Evolutionary conservation across 352 stramenopile genomes (phyloP).

Genomic region (Phytophthora sojae): DNA sequence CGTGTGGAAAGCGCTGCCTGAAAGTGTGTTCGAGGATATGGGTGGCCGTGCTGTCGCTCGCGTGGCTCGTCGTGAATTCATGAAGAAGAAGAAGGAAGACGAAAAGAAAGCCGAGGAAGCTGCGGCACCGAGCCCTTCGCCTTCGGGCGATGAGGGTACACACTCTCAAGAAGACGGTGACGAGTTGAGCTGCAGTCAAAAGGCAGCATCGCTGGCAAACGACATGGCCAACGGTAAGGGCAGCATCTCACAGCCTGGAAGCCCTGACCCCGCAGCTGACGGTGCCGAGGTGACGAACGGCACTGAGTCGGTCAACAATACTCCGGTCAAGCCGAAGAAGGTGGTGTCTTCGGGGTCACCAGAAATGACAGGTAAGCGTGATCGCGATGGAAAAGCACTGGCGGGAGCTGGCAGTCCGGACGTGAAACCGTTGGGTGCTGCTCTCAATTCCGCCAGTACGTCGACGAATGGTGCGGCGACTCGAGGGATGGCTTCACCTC

Average conservation of each 20-base stretch:
- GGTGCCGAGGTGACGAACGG: conserved; percentile 24
- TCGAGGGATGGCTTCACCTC: conserved; percentile 36
- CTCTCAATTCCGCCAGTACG: conserved; percentile 32
- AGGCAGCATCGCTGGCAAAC: conserved; percentile 33
- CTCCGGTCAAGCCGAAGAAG: conserved; percentile 48
- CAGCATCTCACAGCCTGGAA: conserved; percentile 51
- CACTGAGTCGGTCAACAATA: conserved; percentile 25
- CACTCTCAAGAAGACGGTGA: conserved; percentile 77
- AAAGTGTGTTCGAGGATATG: conserved; percentile 88
- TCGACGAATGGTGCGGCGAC: conserved; percentile 37
- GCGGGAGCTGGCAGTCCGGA: conserved; percentile 24
- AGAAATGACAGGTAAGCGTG: conserved; percentile 53
- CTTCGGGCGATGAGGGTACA: conserved; percentile 58
- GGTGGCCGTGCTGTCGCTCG: conserved; percentile 72
- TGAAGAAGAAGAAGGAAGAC: conserved; percentile 91
- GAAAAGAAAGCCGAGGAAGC: conserved; percentile 68
- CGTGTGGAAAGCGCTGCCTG: conserved; percentile 87
- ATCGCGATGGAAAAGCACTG: conserved; percentile 40
- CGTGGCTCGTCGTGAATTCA: conserved; percentile 68
- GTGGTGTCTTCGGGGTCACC: conserved; percentile 23
- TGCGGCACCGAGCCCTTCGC: conserved; percentile 40
- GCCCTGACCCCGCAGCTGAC: conserved; percentile 61
- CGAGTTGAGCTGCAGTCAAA: conserved; percentile 52
- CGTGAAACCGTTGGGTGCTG: conserved; percentile 29
- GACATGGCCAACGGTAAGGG: conserved; percentile 43